Conservation (phyloP, 1,139 yeast species). For the Candida neerlandica region DNA sequence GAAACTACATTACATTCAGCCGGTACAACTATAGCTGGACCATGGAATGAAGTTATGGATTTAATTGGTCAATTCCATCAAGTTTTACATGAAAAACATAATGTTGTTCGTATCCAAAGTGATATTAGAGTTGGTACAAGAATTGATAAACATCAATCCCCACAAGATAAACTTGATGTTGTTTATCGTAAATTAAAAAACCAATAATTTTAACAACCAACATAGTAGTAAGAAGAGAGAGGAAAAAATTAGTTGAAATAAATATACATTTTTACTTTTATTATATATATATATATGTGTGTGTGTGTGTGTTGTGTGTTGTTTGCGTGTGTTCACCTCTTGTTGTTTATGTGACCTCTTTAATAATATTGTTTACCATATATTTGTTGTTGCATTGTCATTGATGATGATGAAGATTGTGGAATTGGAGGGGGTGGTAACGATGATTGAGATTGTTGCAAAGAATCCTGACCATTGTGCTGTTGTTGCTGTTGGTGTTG, state of each 20-base stretch:
- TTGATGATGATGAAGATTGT: conserved; percentile 2
- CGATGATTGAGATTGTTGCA: conserved; percentile 1
- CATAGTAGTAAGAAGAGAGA: neutral
- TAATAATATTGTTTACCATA: conserved; percentile 5
- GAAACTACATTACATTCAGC: conserved; percentile 81
- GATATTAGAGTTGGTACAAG: conserved; percentile 87
- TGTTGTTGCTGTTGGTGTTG: conserved; percentile 2
- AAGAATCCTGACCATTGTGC: neutral
- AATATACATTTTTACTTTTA: neutral
- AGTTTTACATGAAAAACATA: conserved; percentile 58
- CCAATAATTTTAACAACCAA: neutral
- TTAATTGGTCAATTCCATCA: conserved; percentile 81
- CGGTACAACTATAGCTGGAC: conserved; percentile 89
- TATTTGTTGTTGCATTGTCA: conserved; percentile 6
- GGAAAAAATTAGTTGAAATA: neutral
- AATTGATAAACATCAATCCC: conserved; percentile 66
- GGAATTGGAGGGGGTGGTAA: conserved; percentile 6
- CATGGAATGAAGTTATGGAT: conserved; percentile 86
- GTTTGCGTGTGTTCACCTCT: neutral
- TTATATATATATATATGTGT: neutral
- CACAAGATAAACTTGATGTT: conserved; percentile 64
- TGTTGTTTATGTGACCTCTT: neutral
- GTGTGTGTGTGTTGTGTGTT: neutral
- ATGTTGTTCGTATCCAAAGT: conserved; percentile 77
- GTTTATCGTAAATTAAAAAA: conserved; percentile 53